Evolutionary conservation across 148 eudicot species (phyloP).

Genomic region (Euryodendron excelsum): DNA sequence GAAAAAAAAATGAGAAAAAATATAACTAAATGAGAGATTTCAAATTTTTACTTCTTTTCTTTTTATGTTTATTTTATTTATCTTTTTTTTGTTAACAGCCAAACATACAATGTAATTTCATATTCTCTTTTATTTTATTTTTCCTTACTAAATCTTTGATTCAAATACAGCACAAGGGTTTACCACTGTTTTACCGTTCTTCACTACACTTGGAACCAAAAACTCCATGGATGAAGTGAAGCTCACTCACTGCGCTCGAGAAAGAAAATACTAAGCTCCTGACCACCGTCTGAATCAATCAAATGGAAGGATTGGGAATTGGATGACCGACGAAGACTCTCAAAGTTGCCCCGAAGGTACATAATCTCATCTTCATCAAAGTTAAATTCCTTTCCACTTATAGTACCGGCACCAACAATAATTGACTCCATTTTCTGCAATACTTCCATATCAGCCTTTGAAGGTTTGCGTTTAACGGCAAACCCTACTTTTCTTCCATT

Average conservation of each 20-base stretch:
- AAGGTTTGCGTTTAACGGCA: conserved; percentile 39
- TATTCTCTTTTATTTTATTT: too few species aligned
- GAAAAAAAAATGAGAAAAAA: too few species aligned
- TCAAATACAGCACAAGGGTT: too few species aligned
- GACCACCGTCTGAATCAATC: conserved; percentile 63
- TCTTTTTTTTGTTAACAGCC: too few species aligned
- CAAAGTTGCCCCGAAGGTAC: conserved; percentile 55
- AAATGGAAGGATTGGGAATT: conserved; percentile 52
- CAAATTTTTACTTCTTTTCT: too few species aligned
- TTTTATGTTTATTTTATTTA: too few species aligned
- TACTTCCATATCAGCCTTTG: conserved; percentile 43
- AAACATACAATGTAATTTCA: too few species aligned
- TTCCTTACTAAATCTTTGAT: too few species aligned
- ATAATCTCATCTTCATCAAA: conserved; percentile 44
- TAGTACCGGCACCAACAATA: conserved; percentile 47
- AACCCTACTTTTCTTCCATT: conserved; percentile 60
- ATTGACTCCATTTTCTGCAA: conserved; percentile 35
- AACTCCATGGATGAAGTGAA: background rate
- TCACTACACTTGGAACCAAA: background rate
- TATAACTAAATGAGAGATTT: too few species aligned
- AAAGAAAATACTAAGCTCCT: conserved; percentile 68
- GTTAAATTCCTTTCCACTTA: conserved; percentile 27
- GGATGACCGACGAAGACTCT: conserved; percentile 41
- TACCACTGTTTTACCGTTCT: too few species aligned
- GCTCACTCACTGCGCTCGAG: conserved; percentile 32